Evolutionary conservation across 148 eudicot species (phyloP), one percentile per base, ranked within the genome.

Genomic region (Talinum fruticosum): DNA sequence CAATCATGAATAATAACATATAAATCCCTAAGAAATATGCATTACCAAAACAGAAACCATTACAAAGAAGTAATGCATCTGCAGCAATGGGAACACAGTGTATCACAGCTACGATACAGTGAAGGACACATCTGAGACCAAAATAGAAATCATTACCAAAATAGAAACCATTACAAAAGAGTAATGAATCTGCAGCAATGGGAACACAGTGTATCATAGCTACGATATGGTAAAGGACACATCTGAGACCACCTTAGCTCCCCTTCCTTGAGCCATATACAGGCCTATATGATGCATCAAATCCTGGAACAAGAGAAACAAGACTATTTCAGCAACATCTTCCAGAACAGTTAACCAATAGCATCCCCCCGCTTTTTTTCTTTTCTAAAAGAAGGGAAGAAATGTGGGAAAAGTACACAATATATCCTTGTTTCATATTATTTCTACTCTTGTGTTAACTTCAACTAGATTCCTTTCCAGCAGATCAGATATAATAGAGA

Each of bases 201-300:
- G 45, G 47, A 26, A 2, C 51, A 64, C 74, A 33, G 57, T 30
- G 37, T 57, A 57, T 83, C 69, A 74, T 23, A 28, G 41, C 70
- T 79, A 26, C 29, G 49, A 65, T 71, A 59, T 68, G 26, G 71
- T 34, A 66, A 87, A 85, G 18, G 80, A 83, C 74, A 91, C 90
- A 80, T 88, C 83, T 30, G 96, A 90, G 7, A 89, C 93, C 84
- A 93, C 89, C 82, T 84, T 90, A 62, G 98, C 98, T 78, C 98
- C 98, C 81, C 98, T 93, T 77, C 90, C 88, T 80, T 84, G 85
- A 49, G 98, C 96, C 76, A 93, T 83, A 82, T 93, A 93, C 35
- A 93, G 92, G 65, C 92, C 98, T 68, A 93, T 76, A 69, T 93
- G 98, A 81, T 91, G 98, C 97, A 91, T 93, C 66, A 93, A 69